These are phyloP conservation scores for Brassica carinata DNA, from an alignment of 345 rosid species.

Conservation along the genomic window DNA sequence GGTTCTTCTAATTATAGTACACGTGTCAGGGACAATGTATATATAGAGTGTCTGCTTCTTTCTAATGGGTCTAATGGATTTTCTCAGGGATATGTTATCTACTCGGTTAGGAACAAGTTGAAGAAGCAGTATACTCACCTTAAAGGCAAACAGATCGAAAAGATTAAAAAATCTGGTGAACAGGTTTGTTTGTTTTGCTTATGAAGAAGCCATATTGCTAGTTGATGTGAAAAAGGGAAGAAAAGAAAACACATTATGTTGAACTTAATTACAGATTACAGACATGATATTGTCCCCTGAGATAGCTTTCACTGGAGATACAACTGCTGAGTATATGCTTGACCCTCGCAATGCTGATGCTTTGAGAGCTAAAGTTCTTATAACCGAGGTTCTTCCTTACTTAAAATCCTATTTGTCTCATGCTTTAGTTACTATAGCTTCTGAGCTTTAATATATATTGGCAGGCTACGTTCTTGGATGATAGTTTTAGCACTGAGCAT, in stretches of 20 bases:
- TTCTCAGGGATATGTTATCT: slow-evolving; percentile 82
- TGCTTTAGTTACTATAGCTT: slow-evolving; percentile 9
- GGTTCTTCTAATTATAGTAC: slow-evolving; percentile 34
- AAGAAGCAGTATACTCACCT: slow-evolving; percentile 86
- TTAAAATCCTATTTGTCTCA: not conserved
- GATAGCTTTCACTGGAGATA: slow-evolving; percentile 95
- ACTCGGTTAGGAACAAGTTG: slow-evolving; percentile 83
- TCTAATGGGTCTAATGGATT: slow-evolving; percentile 18
- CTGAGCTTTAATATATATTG: slow-evolving; percentile 22
- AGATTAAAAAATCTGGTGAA: slow-evolving; percentile 83
- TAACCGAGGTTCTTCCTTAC: slow-evolving; percentile 68
- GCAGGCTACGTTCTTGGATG: slow-evolving; percentile 94
- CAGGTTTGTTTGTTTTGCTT: slow-evolving; percentile 49
- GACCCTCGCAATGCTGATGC: slow-evolving; percentile 97
- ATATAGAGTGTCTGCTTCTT: not conserved
- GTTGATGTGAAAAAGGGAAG: not conserved
- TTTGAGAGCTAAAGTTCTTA: slow-evolving; percentile 86
- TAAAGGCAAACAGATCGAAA: slow-evolving; percentile 93
- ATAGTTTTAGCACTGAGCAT: slow-evolving; percentile 67
- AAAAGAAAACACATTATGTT: not conserved
- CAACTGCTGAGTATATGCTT: slow-evolving; percentile 91
- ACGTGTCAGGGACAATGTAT: not conserved
- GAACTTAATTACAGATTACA: slow-evolving; percentile 59
- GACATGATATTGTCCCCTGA: slow-evolving; percentile 84
- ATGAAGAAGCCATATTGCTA: not conserved